Percentiles rank a stretch among this genome's conserved stretches.
Conservation (phyloP, 2,329 filamentous ascomycete genomes). For the Capronia coronata region DNA sequence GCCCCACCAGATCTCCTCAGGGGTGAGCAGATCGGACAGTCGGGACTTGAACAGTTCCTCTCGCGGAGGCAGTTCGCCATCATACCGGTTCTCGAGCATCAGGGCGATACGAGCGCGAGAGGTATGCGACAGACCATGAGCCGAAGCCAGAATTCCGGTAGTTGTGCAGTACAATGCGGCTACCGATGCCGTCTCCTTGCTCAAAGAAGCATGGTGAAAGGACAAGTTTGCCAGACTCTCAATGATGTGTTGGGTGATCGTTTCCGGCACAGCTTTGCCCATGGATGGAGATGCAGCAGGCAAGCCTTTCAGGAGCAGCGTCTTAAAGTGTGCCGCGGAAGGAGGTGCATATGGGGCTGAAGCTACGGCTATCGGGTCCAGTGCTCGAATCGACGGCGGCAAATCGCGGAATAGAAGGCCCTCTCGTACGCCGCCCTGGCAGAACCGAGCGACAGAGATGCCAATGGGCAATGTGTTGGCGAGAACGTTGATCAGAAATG, state of each 20-base stretch:
- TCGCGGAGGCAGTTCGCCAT: slow-evolving; percentile 54
- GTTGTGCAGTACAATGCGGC: slow-evolving; percentile 67
- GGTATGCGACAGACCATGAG: slow-evolving; percentile 68
- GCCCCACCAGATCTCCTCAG: slow-evolving; percentile 58
- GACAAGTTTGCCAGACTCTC: slow-evolving; percentile 55
- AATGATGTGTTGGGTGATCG: slow-evolving; percentile 44
- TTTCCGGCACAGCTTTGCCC: slow-evolving; percentile 2
- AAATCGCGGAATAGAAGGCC: slow-evolving; percentile 63
- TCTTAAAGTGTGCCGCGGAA: slow-evolving; percentile 43
- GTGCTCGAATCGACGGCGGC: slow-evolving; percentile 51
- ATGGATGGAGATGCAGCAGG: slow-evolving; percentile 32
- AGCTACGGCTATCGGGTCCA: slow-evolving; percentile 61
- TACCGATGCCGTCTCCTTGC: slow-evolving; percentile 54
- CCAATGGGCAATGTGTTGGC: slow-evolving; percentile 59
- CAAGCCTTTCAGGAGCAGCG: slow-evolving; percentile 44
- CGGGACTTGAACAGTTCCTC: slow-evolving; percentile 51
- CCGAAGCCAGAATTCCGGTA: slow-evolving; percentile 58
- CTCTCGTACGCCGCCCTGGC: slow-evolving; percentile 79
- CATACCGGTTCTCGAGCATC: slow-evolving; percentile 68
- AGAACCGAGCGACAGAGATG: slow-evolving; percentile 71
- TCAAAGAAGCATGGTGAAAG: slow-evolving; percentile 47
- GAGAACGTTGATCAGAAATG: slow-evolving; percentile 70
- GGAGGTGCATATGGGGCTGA: slow-evolving; percentile 48
- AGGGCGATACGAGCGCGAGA: slow-evolving; percentile 65
- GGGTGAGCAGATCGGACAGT: slow-evolving; percentile 49